Evolutionary conservation across 352 stramenopile genomes (phyloP), one percentile per base, ranked within the genome.

Genomic region (Pythium coloratum): DNA sequence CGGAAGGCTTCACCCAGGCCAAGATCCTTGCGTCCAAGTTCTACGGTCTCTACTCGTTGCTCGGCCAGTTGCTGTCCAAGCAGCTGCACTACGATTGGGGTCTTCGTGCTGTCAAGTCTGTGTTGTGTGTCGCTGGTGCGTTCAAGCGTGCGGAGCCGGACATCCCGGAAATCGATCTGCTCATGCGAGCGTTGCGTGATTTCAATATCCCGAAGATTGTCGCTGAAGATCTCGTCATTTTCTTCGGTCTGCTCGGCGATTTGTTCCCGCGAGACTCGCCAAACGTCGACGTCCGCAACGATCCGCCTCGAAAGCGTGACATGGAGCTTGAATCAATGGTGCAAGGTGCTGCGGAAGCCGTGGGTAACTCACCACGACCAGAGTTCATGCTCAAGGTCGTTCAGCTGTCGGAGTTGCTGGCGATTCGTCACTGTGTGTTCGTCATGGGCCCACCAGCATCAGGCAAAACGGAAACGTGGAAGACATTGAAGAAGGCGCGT

Each of bases 151-250:
- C 92, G 0, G 95, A 98, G 70, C 93, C 93, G 0, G 91, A 99
- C 38, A 93, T 94, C 47, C 80, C 88, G 0, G 96, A 99, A 75
- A 93, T 96, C 9, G 90, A 96, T 59, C 66, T 99, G 59, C 84
- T 99, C 40, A 98, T 99, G 93, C 88, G 95, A 38, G 95, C 96
- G n/a, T 70, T 99, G 54, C 88, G 95, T 36, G 95, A 99, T 68
- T 98, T 99, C 68, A 98, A 99, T 69, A 98, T 98, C 51, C 94
- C 92, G 3, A 99, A 98, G 83, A 98, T 99, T 60, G 95, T 98
- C 12, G 85, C 89, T 2, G 89, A 98, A 74, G 96, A 99, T 72
- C 83, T 97, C 54, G 89, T 97, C 7, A 92, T 99, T 50, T 99
- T 99, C 76, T 98, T 97, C 50, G 92, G 95, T 26, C 70, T 99